phyloP scores from a whole-genome alignment of 2,329 filamentous ascomycete genomes.

The Microsporum canis region DNA sequence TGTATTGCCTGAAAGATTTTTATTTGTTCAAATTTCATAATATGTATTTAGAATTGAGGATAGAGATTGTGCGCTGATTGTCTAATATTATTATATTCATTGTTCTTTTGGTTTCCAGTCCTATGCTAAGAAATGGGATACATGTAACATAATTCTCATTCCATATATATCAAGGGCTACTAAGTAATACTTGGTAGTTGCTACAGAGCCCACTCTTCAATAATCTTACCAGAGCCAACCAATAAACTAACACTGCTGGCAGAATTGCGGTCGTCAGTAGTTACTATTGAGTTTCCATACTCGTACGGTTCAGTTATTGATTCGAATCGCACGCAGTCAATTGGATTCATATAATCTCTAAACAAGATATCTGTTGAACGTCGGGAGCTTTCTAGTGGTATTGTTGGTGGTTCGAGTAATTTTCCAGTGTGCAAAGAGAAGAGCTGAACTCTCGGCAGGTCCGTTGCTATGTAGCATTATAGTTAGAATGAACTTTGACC shows the following conservation, averaged over 20 bases:
- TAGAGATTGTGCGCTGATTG: not conserved
- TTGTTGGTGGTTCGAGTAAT: slow-evolving; percentile 15
- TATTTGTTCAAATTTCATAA: not conserved
- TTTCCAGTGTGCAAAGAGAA: slow-evolving; percentile 30
- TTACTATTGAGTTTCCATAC: not conserved
- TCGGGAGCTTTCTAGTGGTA: not conserved
- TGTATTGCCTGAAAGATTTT: not conserved
- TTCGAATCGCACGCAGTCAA: slow-evolving; percentile 28
- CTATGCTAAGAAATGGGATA: not conserved
- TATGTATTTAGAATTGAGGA: not conserved
- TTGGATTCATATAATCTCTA: slow-evolving; percentile 16
- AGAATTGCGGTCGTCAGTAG: slow-evolving; percentile 15
- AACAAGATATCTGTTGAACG: not conserved
- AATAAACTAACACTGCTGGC: slow-evolving; percentile 22
- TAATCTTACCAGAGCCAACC: slow-evolving; percentile 22
- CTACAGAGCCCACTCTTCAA: slow-evolving; percentile 27
- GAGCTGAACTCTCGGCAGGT: slow-evolving; percentile 26
- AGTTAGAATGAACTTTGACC: slow-evolving; percentile 4
- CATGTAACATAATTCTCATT: not conserved
- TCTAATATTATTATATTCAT: not conserved
- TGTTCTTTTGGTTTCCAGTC: not conserved
- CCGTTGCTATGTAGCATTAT: slow-evolving; percentile 19
- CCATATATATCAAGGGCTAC: too few relatives aligned
- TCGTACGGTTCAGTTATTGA: slow-evolving; percentile 8
- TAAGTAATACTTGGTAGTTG: not conserved